Evolutionary conservation across 345 rosid species (phyloP), one percentile per base, ranked within the genome.

Genomic region (Rubroshorea leprosula): DNA sequence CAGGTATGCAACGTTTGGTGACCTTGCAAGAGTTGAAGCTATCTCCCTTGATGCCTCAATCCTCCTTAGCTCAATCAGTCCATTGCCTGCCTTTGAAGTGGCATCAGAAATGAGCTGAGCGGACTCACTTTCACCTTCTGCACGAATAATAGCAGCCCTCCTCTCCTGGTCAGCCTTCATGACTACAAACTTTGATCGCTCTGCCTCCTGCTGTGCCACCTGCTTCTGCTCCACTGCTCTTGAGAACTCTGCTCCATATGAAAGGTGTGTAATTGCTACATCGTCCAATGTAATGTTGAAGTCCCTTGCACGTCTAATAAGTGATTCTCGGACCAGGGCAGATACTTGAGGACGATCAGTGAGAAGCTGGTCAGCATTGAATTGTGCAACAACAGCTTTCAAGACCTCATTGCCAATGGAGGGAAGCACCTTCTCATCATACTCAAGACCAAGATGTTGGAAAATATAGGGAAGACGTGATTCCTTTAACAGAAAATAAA

Each of bases 181-280:
- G 74, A 94, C 99, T 19, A 94, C 80, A 59, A 90, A 94, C 68
- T 84, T 94, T 0, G 97, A 94, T 72, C 99, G 73, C 72, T 90
- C 99, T 0, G 99, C 99, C 69, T 94, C 99, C 78, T 90, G 99
- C 67, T 94, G 99, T 0, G 99, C 99, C 25, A 94, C 99, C 77
- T 94, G 99, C 73, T 94, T 94, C 67, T 83, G 89, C 82, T 94
- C 97, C 6, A 90, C 99, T 0, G 99, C 97, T 74, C 80, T 85
- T 0, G 97, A 94, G 78, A 94, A 94, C 72, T 94, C 99, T 0
- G 72, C 53, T 31, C 99, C 95, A 55, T 94, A 94, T 0, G 97
- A 94, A 71, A 94, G 75, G 58, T 94, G 97, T 0, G 97, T 94
- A 56, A 94, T 94, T 0, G 99, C 99, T 22, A 94, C 95, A 71